A percentile compares a stretch with the other conserved stretches of the same genome.
Conservation (phyloP, 164 flowering plant species). For the Vitis labrusca region DNA sequence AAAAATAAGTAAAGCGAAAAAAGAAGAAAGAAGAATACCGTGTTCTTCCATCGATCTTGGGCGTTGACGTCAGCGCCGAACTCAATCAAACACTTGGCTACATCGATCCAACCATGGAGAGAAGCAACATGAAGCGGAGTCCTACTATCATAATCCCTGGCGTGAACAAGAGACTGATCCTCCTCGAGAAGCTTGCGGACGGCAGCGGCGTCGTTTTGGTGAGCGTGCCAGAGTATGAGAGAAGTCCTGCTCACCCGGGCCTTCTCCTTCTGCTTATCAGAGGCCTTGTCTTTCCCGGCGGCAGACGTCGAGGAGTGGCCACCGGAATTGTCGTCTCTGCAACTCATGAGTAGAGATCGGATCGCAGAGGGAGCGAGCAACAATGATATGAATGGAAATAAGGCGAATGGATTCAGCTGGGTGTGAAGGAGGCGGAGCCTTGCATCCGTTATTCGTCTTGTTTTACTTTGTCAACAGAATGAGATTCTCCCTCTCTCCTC, state of each 20-base stretch:
- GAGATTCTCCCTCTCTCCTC: not conserved
- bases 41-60: conserved; percentile 98
- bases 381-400: too few species aligned
- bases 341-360: conserved; percentile 41
- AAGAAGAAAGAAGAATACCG: conserved; percentile 36
- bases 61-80: conserved; percentile 93
- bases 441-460: conserved; percentile 12
- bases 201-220: conserved; percentile 85
- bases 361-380: not conserved
- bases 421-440: not conserved
- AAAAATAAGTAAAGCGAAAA: not conserved
- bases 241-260: conserved; percentile 84
- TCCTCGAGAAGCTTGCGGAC: conserved; percentile 90
- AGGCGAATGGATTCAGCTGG: too few species aligned
- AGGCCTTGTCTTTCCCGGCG: conserved; percentile 14
- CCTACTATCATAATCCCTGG: conserved; percentile 84
- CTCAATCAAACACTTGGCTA: conserved; percentile 81
- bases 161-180: conserved; percentile 72
- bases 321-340: conserved; percentile 22
- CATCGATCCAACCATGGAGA: conserved; percentile 91
- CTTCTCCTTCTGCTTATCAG: conserved; percentile 79
- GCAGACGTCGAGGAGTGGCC: conserved; percentile 20
- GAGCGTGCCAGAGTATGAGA: conserved; percentile 92
- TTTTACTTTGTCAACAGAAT: conserved; percentile 27
- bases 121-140: conserved; percentile 98